Evolutionary conservation across 352 stramenopile genomes (phyloP).

Genomic region (Globisporangium cystogenes): DNA sequence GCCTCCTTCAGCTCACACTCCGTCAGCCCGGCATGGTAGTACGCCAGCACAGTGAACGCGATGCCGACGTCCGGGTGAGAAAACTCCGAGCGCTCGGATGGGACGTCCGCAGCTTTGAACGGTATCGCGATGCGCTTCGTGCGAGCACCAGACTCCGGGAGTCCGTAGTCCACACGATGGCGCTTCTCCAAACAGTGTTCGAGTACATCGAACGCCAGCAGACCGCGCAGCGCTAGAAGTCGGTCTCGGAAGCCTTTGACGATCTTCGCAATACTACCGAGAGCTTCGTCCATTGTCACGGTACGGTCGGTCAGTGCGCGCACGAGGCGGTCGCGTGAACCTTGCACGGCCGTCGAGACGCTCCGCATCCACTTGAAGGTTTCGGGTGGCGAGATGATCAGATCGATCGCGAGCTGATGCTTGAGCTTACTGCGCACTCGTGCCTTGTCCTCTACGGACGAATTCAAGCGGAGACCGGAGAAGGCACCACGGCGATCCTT

Average conservation of each 20-base stretch:
- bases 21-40: constrained; percentile 76
- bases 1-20: constrained; percentile 37
- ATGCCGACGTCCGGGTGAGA: constrained; percentile 85
- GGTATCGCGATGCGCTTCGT: constrained; percentile 78
- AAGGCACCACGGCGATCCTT: constrained; percentile 25
- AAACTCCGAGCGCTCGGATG: constrained; percentile 80
- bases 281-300: constrained; percentile 17
- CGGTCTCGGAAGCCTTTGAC: constrained; percentile 23
- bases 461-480: constrained; percentile 35
- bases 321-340: constrained; percentile 28
- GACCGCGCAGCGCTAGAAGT: constrained; percentile 62
- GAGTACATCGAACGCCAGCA: constrained; percentile 72
- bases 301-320: constrained; percentile 26
- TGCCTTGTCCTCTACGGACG: constrained; percentile 12
- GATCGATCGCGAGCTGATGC: constrained; percentile 40
- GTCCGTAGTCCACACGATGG: constrained; percentile 76
- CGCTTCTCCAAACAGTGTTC: constrained; percentile 82
- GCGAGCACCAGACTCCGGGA: constrained; percentile 31
- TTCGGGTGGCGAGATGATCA: constrained; percentile 53
- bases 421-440: constrained; percentile 18
- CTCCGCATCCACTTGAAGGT: constrained; percentile 53
- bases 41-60: constrained; percentile 72
- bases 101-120: constrained; percentile 82
- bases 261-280: constrained; percentile 8
- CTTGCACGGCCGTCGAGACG: too few species aligned